Percentiles rank a stretch among this genome's conserved stretches.
phyloP scores from a whole-genome alignment of 2,329 filamentous ascomycete genomes.

The Diaporthe aspalathi region DNA sequence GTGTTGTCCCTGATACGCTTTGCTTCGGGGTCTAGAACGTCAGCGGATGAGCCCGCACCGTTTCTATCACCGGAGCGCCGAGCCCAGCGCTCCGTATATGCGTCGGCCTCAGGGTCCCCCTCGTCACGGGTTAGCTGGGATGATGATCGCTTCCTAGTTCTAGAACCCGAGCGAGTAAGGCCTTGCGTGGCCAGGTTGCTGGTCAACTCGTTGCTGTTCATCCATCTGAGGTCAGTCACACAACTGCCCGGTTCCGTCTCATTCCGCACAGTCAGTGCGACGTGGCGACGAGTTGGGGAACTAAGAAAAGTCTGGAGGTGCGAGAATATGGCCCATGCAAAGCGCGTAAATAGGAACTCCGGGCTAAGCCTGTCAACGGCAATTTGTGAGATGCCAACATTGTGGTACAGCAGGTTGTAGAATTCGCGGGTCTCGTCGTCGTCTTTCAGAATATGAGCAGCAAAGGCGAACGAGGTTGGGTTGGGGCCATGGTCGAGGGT shows the following conservation, averaged over 20 bases:
- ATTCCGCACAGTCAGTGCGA: neutral
- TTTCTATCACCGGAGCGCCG: neutral
- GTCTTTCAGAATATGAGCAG: too few species aligned
- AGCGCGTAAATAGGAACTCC: too few species aligned
- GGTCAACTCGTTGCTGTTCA: neutral
- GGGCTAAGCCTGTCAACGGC: too few species aligned
- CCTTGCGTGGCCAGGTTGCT: neutral
- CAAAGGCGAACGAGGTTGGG: too few species aligned
- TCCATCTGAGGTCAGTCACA: neutral
- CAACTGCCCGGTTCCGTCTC: neutral
- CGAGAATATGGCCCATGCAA: neutral
- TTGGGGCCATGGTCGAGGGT: too few species aligned
- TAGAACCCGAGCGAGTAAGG: neutral
- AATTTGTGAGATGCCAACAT: too few species aligned
- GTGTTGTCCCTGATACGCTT: neutral
- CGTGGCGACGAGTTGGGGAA: neutral
- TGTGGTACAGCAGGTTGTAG: too few species aligned
- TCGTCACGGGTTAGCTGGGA: neutral
- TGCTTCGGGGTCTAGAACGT: neutral
- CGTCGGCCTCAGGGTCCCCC: neutral
- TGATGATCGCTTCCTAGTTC: neutral
- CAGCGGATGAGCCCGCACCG: too few species aligned
- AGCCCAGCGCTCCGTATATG: neutral
- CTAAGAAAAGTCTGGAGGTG: neutral
- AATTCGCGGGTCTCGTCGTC: too few species aligned